Percentiles rank a stretch among this genome's conserved stretches.
Evolutionary conservation across 176 grass and related monocot species (phyloP).

Genomic region (Avena insularis): DNA sequence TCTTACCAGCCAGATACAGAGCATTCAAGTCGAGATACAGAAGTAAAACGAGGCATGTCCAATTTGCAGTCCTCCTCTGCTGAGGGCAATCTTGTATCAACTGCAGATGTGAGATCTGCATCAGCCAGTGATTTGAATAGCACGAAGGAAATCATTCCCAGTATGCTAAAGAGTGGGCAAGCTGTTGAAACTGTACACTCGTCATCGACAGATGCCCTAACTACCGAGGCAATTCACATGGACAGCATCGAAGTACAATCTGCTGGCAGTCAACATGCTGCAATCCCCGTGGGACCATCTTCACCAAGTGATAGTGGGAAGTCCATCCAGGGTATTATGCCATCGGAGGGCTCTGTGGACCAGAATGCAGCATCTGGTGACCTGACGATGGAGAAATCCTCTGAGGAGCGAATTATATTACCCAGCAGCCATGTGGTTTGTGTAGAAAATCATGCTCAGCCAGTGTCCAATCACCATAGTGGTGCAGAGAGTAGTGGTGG

Average conservation of each 20-base stretch:
- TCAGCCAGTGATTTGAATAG: conserved; percentile 6
- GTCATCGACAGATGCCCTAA: background rate
- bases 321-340: background rate
- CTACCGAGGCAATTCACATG: background rate
- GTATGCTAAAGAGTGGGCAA: background rate
- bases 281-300: background rate
- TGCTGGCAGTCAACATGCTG: background rate
- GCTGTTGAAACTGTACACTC: background rate
- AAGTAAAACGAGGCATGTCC: background rate
- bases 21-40: background rate
- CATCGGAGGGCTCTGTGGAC: background rate
- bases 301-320: background rate
- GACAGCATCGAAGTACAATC: background rate
- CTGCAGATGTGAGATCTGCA: background rate
- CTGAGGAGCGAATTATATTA: background rate
- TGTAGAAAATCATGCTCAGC: background rate
- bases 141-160: background rate
- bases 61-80: background rate
- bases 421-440: background rate
- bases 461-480: background rate
- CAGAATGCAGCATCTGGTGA: background rate
- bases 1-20: conserved; percentile 7
- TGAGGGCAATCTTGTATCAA: background rate
- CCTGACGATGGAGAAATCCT: background rate
- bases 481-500: background rate